A percentile compares a stretch with the other conserved stretches of the same genome.
Conservation (phyloP, 129 eudicot species). For the Flaveria trinervia region DNA sequence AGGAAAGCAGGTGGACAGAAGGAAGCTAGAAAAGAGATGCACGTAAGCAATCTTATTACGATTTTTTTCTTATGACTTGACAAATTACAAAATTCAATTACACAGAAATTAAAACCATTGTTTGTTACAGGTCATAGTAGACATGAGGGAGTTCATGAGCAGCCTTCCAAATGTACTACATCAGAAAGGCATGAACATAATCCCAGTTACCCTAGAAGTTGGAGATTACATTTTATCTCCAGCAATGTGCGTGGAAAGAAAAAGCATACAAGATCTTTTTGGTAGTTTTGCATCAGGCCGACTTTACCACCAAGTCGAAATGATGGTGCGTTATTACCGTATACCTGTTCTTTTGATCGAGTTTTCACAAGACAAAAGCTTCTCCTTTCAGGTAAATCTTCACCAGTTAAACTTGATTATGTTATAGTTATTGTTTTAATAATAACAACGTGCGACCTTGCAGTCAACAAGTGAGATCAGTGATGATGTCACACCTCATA, state of each 20-base stretch:
- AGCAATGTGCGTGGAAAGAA: slow-evolving; percentile 83
- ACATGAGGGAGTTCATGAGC: slow-evolving; percentile 99
- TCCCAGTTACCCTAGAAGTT: slow-evolving; percentile 91
- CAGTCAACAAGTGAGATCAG: slow-evolving; percentile 87
- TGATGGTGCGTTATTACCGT: slow-evolving; percentile 87
- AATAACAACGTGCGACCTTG: slow-evolving; percentile 30
- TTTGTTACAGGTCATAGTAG: slow-evolving; percentile 73
- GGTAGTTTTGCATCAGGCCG: slow-evolving; percentile 94
- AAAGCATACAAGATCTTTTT: slow-evolving; percentile 89
- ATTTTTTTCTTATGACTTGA: neutral
- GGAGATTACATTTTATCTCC: slow-evolving; percentile 98
- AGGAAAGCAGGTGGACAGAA: slow-evolving; percentile 97
- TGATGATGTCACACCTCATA: slow-evolving; percentile 83
- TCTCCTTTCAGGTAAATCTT: slow-evolving; percentile 73
- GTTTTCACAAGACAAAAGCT: slow-evolving; percentile 98
- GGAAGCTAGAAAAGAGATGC: slow-evolving; percentile 82
- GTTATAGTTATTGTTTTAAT: neutral
- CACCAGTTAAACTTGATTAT: neutral
- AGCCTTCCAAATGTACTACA: slow-evolving; percentile 96
- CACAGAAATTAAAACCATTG: neutral
- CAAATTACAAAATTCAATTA: neutral
- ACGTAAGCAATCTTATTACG: slow-evolving; percentile 45
- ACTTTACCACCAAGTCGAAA: slow-evolving; percentile 89
- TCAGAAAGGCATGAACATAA: slow-evolving; percentile 92
- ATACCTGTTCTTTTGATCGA: slow-evolving; percentile 92